Evolutionary conservation across 345 rosid species (phyloP), one percentile per base, ranked within the genome.

Genomic region (Noccaea caerulescens): DNA sequence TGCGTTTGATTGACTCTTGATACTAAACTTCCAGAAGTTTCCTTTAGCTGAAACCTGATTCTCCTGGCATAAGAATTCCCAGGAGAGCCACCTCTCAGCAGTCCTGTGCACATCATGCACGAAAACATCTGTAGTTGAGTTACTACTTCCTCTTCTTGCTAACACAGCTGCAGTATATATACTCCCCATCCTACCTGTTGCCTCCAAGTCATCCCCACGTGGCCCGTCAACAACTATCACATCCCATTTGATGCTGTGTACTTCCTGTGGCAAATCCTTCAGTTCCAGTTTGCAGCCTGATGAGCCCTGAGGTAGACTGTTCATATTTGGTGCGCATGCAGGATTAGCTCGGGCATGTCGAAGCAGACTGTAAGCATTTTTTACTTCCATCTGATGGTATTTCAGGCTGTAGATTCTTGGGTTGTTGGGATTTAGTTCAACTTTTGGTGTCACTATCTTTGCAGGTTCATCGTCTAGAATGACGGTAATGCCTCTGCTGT

Each of bases 51-150:
- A 84, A 76, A 86, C 82, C 73, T 86, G 75, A 81, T 94, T 91
- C 63, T 86, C 93, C 51, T 88, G 91, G 36, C 91, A 89, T 18
- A 91, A 80, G 68, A 94, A 91, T 37, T 94, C 97, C 97, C 91
- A 83, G 12, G 97, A 91, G 80, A 89, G 83, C 94, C 97, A 94
- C 78, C 82, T 91, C 82, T 94, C 97, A 55, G 79, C 83, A 1
- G 86, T 94, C 47, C 93, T 82, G 73, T 89, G 82, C 63, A 83
- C 77, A 33, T 91, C 96, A 71, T 86, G 97, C 56, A 93, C 95
- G 3, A 84, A 41, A 57, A 93, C 96, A 76, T 89, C 71, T 20
- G 96, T 82, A 23, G 76, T 71, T 33, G 81, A 73, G 78, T 87
- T 86, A 23, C 62, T 84, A 13, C 62, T 57, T 38, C 74, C 79